A percentile compares a stretch with the other conserved stretches of the same genome.
phyloP scores from a whole-genome alignment of 1,284 basidiomycete genomes.

The Boletus smithii region DNA sequence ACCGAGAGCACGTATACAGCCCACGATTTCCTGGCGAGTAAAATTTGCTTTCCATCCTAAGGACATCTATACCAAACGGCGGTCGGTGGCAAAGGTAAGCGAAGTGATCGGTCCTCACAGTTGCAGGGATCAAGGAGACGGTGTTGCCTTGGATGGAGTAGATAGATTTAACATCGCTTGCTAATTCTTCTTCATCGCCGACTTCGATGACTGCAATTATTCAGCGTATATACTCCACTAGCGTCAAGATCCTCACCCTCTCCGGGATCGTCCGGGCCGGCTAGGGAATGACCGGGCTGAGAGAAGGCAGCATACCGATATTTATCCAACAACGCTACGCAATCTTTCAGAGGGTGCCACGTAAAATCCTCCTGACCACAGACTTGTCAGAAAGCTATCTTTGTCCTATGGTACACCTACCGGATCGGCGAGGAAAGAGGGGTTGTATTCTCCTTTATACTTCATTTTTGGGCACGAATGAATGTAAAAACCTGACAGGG shows the following conservation, averaged over 20 bases:
- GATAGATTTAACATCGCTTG: conserved; percentile 21
- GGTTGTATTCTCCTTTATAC: conserved; percentile 92
- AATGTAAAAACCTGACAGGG: conserved; percentile 78
- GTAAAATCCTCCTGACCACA: conserved; percentile 62
- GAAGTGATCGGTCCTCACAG: conserved; percentile 14
- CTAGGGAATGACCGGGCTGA: conserved; percentile 53
- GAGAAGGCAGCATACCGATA: conserved; percentile 69
- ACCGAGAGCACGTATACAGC: conserved; percentile 43
- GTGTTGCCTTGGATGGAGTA: conserved; percentile 20
- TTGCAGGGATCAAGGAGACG: conserved; percentile 28
- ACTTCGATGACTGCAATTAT: conserved; percentile 12
- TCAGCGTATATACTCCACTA: conserved; percentile 1
- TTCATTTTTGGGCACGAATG: conserved; percentile 93
- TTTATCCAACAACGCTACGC: conserved; percentile 58
- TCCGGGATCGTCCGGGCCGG: conserved; percentile 24
- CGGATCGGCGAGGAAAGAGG: conserved; percentile 88
- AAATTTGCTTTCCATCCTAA: conserved; percentile 28
- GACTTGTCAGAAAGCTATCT: conserved; percentile 5
- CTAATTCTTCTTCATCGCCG: conserved; percentile 20
- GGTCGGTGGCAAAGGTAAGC: conserved; percentile 7
- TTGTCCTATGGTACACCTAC: conserved; percentile 39
- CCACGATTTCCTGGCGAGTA: conserved; percentile 27
- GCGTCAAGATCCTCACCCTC: conserved; percentile 18
- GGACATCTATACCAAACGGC: conserved; percentile 28
- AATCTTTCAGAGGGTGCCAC: conserved; percentile 69